Evolutionary conservation across 805 yeast genomes (phyloP).

Genomic region (Candida hungchunana): DNA sequence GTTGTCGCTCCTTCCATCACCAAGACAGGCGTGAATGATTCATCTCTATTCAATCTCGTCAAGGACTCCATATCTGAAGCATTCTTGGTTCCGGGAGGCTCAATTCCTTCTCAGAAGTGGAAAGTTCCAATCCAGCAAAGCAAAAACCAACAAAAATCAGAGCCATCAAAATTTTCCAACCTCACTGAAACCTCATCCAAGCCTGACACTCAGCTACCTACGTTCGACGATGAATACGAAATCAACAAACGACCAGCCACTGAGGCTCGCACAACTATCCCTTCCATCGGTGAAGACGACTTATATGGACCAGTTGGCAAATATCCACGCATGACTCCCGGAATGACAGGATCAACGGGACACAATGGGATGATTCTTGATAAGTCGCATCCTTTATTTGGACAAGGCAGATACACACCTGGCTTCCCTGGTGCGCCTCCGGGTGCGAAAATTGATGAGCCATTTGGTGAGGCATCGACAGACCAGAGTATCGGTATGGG

Average conservation of each 20-base stretch:
- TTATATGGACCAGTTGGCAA: slow-evolving; percentile 43
- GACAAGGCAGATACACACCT: slow-evolving; percentile 27
- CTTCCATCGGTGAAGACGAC: slow-evolving; percentile 47
- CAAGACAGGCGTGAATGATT: too few species aligned
- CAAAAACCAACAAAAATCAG: not conserved
- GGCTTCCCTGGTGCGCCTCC: slow-evolving; percentile 27
- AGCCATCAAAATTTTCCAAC: not conserved
- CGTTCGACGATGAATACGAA: slow-evolving; percentile 51
- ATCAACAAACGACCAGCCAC: slow-evolving; percentile 3
- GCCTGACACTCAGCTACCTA: slow-evolving; percentile 34
- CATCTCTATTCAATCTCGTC: too few species aligned
- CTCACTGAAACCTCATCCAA: not conserved
- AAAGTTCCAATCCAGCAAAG: not conserved
- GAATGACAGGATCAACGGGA: slow-evolving; percentile 1
- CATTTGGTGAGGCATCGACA: slow-evolving; percentile 4
- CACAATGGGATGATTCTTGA: slow-evolving; percentile 55
- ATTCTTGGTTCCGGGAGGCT: too few species aligned
- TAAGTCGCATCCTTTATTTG: slow-evolving; percentile 47
- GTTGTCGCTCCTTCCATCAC: too few species aligned
- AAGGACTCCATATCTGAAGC: too few species aligned
- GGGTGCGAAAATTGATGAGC: slow-evolving; percentile 13
- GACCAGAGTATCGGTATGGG: slow-evolving; percentile 15
- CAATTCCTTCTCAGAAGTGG: too few species aligned
- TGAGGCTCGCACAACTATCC: slow-evolving; percentile 10
- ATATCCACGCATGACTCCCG: slow-evolving; percentile 41